Base-by-base conservation (phyloP, 345 rosid genomes). In the Citropsis articulata region DNA sequence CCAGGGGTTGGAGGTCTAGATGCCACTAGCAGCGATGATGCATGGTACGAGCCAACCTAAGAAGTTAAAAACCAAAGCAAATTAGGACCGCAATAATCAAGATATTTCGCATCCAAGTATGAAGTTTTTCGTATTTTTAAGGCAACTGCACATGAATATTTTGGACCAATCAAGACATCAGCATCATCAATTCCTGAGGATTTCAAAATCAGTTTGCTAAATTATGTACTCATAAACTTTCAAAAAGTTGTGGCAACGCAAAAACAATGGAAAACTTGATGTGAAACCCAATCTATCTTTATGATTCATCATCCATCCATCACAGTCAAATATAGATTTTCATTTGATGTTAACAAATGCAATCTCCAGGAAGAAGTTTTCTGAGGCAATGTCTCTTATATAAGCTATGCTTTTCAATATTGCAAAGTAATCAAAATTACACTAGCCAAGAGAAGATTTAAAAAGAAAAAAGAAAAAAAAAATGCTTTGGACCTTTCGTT, bases 31-130 rank as follows among this genome's bases (percentile, higher is more conserved):
- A 93, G 82, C 28, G 99, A 89, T 42, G 99, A 87, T 30, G 97
- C 99, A 68, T 96, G 99, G 84, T 91, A 96, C 27, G 98, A 96
- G 48, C 99, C 99, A 82, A 92, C 99, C 99, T 96, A 81, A 66
- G 69, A 66, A 55, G 50, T 69, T 59, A 64, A 78, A 78, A 79
- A 72, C 36, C 38, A 75, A 38, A 73, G 65, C 45, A 81, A 66
- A 76, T 77, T 67, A 72, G 71, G 14, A 70, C 66, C 7, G 18
- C 24, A 27, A 19, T 36, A 65, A 75, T 67, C 57, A 28, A 28
- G 19, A n/a, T 66, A 35, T 45, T n/a, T 45, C 14, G n/a, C 31
- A 19, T 27, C 27, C 22, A 28, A 63, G 38, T 66, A 25, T 60
- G 36, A 59, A 36, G 55, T 73, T 60, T 9, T 8, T 18, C 38